Evolutionary conservation across 1,284 basidiomycete species (phyloP).

Genomic region (Hypsizygus ulmarius): DNA sequence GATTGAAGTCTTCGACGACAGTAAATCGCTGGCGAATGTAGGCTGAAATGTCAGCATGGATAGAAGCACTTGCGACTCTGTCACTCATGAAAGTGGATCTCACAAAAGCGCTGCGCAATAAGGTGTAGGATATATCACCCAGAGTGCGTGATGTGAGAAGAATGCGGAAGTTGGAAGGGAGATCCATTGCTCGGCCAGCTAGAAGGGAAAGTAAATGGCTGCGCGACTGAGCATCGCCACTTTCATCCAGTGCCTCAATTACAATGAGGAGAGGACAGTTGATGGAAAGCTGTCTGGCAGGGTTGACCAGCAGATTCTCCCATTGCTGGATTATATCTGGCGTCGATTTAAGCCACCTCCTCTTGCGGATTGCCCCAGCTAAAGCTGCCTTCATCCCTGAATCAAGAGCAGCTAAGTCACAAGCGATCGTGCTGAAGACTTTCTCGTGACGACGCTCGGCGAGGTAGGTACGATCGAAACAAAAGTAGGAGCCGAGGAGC

Average conservation of each 20-base stretch:
- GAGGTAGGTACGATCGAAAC: neutral
- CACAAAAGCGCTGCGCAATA: neutral
- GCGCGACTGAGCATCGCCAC: neutral
- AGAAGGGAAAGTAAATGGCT: neutral
- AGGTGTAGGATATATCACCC: neutral
- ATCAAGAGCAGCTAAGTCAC: neutral
- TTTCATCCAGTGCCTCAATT: conserved; percentile 6
- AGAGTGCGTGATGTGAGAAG: conserved; percentile 1
- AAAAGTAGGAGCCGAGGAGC: neutral
- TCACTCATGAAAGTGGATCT: neutral
- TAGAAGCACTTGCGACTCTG: no score
- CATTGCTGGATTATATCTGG: neutral
- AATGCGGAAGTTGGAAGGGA: neutral
- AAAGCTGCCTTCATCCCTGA: no score
- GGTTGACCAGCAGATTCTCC: neutral
- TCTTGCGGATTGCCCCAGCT: neutral
- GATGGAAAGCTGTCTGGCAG: neutral
- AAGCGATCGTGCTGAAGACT: neutral
- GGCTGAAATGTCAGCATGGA: neutral
- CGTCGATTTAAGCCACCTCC: neutral
- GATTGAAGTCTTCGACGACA: neutral
- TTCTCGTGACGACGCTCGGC: neutral
- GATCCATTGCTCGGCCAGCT: neutral
- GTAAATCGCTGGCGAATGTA: neutral
- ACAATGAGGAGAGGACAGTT: neutral